Evolutionary conservation across 1,284 basidiomycete species (phyloP), one percentile per base, ranked within the genome.

Genomic region (Ceratobasidium papillatum): DNA sequence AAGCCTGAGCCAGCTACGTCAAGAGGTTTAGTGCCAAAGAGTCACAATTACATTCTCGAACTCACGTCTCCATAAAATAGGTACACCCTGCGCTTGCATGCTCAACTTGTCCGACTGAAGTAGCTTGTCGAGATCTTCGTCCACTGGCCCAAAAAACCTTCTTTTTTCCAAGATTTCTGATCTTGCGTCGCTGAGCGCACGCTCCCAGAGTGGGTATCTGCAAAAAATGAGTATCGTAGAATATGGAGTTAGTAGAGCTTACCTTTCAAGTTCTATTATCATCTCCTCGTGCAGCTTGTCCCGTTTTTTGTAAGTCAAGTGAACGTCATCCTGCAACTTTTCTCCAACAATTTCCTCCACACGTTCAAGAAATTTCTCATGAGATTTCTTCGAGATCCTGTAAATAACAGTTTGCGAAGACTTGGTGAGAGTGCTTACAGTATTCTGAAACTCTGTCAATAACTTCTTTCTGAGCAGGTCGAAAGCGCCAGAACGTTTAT

Each of bases 241-340:
- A 38, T 34, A 61, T 11, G 11, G 4, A 32, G 2, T 30, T 22
- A 1, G 5, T 14, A 7, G 41, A 30, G 8, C 43, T n/a, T 22
- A 72, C 68, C 58, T 72, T 43, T 72, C 68, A 12, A 72, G 56
- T 19, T 72, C 68, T 34, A 72, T 72, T 38, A 72, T 72, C 4
- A 56, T 72, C 68, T 72, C 68, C 43, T 72, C 68, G 22, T 72
- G 68, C 17, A 72, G 56, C 45, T 72, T 72, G 56, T 72, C 68
- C 4, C 68, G 68, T 34, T 72, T 72, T 25, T 72, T 72, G 68
- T 72, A 72, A 8, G 68, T 56, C n/a, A 72, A 56, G 27, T 72
- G 68, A 43, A 72, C 68, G 27, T 72, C 68, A 61, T 72, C 68
- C 43, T 72, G 61, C 27, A 72, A 25, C 30, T 72, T 72, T 41